Percentiles rank a stretch among this genome's conserved stretches.
Evolutionary conservation across 352 stramenopile species (phyloP).

Genomic region (Phytophthora tentaculata): DNA sequence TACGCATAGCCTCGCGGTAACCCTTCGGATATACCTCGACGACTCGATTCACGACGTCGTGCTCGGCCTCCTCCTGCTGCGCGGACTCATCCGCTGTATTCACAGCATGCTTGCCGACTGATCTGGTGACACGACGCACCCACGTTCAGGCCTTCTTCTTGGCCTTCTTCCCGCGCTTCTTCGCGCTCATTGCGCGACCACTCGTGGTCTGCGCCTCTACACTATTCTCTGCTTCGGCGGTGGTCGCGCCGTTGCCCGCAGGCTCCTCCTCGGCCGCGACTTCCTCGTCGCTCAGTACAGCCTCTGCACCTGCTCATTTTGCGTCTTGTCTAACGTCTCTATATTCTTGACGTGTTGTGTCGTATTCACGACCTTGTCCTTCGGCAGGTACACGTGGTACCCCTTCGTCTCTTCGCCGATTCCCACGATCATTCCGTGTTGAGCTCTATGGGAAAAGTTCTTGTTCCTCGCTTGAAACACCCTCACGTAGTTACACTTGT

Average conservation of each 20-base stretch:
- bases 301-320: not conserved
- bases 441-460: no score
- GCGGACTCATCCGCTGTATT: not conserved
- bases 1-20: no score
- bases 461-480: no score
- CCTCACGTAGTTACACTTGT: no score
- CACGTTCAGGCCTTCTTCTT: not conserved
- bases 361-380: not conserved
- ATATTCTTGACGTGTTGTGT: not conserved
- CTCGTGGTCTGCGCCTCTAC: no score
- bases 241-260: not conserved
- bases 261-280: not conserved
- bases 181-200: not conserved
- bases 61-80: not conserved
- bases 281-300: not conserved
- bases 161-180: not conserved
- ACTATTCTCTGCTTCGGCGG: not conserved
- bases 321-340: not conserved
- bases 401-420: not conserved
- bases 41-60: no score
- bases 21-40: no score
- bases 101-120: not conserved
- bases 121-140: not conserved
- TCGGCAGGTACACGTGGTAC: not conserved
- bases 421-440: not conserved